Evolutionary conservation across 805 yeast genomes (phyloP), one percentile per base, ranked within the genome.

Genomic region (Ogataea wickerhamii): DNA sequence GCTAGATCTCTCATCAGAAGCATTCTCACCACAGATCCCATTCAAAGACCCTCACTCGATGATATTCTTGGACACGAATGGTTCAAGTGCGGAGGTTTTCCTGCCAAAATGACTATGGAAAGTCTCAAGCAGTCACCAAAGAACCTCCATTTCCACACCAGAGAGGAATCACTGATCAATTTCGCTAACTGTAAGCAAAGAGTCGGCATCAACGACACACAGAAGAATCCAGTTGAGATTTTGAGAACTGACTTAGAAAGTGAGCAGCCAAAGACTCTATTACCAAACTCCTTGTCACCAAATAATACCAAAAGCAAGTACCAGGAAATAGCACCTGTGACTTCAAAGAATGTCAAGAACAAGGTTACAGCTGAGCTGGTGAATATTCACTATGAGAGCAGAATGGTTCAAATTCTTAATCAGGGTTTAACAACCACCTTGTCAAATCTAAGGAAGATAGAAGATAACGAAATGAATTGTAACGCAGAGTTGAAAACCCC

Each of bases 231-330:
- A 12, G 84, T 82, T 36, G 83, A 81, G 55, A 79, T 82, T 22
- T 71, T 82, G 43, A 77, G 73, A 56, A 72, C 82, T 1, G 89
- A 82, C 58, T 66, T 82, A 49, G 81, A 79, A 49, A 76, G 83
- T 38, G 85, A 81, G 58, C 76, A 73, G 51, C 80, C 83, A 32
- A 74, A 68, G 51, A 63, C 86, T 3, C 73, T 89, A 43, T 68
- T 89, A 50, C 98, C 98, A 25, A 84, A 82, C 51, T 84, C 95
- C 2, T 74, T 89, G 56, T 88, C 96, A 18, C 98, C 98, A 13
- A 91, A 91, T 49, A 88, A 87, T 56, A 87, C 96, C 32, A 84
- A 80, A 57, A 80, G 73, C 61, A 89, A 89, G 65, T 89, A 89
- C 64, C 82, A 82, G 58, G 93, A 84, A 56, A 78, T 81, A 36